Evolutionary conservation across 1,139 yeast genomes (phyloP).

Genomic region (Casaregolazyma lundiana): DNA sequence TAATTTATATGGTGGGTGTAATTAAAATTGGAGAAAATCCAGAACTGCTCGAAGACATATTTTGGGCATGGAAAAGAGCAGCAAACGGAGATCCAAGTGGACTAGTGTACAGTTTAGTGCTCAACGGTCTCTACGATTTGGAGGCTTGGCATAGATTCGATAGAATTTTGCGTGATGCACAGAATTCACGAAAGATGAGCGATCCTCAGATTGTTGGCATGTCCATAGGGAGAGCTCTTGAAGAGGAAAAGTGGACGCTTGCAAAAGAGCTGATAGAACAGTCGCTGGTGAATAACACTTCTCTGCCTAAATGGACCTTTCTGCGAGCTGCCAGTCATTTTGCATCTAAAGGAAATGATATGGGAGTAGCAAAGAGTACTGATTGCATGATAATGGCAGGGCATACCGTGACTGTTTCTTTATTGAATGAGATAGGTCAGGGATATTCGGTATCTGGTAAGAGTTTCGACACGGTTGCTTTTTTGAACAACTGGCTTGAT

Average conservation of each 20-base stretch:
- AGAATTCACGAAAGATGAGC: constrained; percentile 11
- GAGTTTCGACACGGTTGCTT: constrained; percentile 4
- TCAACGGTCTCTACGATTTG: constrained; percentile 17
- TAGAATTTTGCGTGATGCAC: constrained; percentile 11
- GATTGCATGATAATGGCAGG: constrained; percentile 6
- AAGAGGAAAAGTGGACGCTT: constrained; percentile 11
- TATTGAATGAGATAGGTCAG: constrained; percentile 9
- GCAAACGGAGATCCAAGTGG: constrained; percentile 10
- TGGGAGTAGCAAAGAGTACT: constrained; percentile 13
- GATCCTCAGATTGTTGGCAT: constrained; percentile 17
- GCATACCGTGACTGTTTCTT: constrained; percentile 4
- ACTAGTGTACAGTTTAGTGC: constrained; percentile 11
- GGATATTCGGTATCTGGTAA: constrained; percentile 3
- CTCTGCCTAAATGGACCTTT: constrained; percentile 3
- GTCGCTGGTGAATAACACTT: background rate
- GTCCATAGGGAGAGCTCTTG: constrained; percentile 16
- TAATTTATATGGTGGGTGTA: constrained; percentile 19
- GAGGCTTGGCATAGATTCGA: constrained; percentile 13
- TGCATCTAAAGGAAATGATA: constrained; percentile 6
- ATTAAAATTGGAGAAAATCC: constrained; percentile 18
- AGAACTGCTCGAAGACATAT: constrained; percentile 18
- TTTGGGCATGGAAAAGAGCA: constrained; percentile 18
- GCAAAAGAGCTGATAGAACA: constrained; percentile 7
- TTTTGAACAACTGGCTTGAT: constrained; percentile 4
- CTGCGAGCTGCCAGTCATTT: constrained; percentile 1